Evolutionary conservation across 805 yeast species (phyloP), one percentile per base, ranked within the genome.

Genomic region (Ogataea sp.): DNA sequence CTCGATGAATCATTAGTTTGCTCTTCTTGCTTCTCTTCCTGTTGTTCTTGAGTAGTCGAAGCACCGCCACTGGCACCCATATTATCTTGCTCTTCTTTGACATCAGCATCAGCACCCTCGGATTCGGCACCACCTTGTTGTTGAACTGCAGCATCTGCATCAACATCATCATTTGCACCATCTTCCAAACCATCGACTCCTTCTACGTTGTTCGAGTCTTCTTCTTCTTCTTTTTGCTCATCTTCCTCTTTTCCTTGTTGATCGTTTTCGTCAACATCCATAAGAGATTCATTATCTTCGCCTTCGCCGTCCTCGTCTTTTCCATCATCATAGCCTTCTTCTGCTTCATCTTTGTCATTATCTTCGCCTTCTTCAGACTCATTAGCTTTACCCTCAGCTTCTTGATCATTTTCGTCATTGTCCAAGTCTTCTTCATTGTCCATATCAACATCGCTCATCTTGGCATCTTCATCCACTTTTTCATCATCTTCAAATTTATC

Each of bases 1-100:
- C 86, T 65, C 16, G 84, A 76, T 11, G 69, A 61, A 44, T 80
- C 87, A 29, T 66, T 51, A 2, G 62, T 62, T 24, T 66, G 68
- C 2, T 66, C 55, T 16, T 69, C 65, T 42, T 75, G 80, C 10
- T 67, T 56, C 32, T 68, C 61, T 34, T 71, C 64, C 32, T 70
- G 68, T 25, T 70, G 65, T 41, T 70, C 62, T 30, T 53, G 51
- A 34, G 50, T 46, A 13, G 49, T 49, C 6, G 62, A 56, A 7
- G 52, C 75, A 46, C 68, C 61, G 6, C 89, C 89, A 30, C 78
- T 64, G 17, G 81, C 77, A 28, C 89, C 94, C 37, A 81, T 59
- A 51, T 81, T 81, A 25, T 80, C 75, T 44, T 79, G 73, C 42
- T 63, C 68, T 14, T 55, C 58, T 9, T 55, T 53, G 4, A 58